Evolutionary conservation across 345 rosid species (phyloP), one percentile per base, ranked within the genome.

Genomic region (Brassica rapa): DNA sequence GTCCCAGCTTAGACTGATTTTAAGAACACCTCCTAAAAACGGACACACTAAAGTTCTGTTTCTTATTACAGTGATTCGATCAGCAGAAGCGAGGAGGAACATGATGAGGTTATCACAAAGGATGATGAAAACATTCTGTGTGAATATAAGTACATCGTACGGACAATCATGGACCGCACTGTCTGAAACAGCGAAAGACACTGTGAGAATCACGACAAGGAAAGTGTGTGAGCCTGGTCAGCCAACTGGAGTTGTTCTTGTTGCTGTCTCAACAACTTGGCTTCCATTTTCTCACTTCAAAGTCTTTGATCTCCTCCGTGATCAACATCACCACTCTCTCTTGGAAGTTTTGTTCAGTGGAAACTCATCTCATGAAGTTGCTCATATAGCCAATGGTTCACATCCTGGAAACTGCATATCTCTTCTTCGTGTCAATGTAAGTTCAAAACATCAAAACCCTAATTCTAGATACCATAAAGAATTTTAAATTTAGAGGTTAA

Each of bases 361-460:
- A 27, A 91, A 87, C 66, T 83, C 97, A 10, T 81, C 93, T 35
- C 94, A 89, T n/a, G 98, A 94, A 76, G 91, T 94, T 53, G 98
- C 97, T 80, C 98, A 93, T 74, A 91, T 94, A 10, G 98, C 98
- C 6, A 92, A 89, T 71, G 97, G 98, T 30, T 87, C 98, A 71
- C 97, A 94, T 86, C 97, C 89, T 12, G 98, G 98, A 67, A 93
- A 93, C 29, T 93, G 93, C 86, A 91, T 95, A 61, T 95, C 98
- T 72, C 97, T 95, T 62, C 97, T 95, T 61, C 93, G 98, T 59
- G 85, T 95, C 80, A 91, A 91, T 68, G 98, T 93, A 84, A 81
- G 88, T 16, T 5, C 29, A 4, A 5, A 66, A 24, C 56, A 43
- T 19, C 2, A 0, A 62, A 61, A 35, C 68, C 62, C 64, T 59